Conservation (phyloP, 1,284 basidiomycete genomes). For the Peniophora sp. region DNA sequence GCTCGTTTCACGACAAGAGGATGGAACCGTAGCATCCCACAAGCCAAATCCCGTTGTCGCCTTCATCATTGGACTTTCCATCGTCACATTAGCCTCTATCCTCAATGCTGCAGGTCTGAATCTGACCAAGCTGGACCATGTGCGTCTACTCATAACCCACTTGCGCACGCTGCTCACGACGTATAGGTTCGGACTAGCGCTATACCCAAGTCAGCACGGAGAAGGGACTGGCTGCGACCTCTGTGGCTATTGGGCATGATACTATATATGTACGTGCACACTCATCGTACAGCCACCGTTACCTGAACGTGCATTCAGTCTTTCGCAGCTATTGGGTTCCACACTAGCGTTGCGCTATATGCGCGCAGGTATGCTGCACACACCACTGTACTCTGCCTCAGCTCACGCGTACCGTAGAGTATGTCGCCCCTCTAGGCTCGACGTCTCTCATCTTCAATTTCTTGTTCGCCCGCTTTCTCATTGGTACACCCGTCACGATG, state of each 20-base stretch:
- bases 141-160: slow-evolving; percentile 21
- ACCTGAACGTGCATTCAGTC: slow-evolving; percentile 26
- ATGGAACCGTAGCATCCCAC: slow-evolving; percentile 24
- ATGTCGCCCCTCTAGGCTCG: slow-evolving; percentile 78
- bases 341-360: slow-evolving; percentile 83
- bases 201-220: slow-evolving; percentile 61
- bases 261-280: slow-evolving; percentile 58
- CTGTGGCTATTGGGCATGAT: slow-evolving; percentile 80
- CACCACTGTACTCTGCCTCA: not conserved
- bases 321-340: slow-evolving; percentile 80
- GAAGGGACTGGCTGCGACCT: slow-evolving; percentile 68
- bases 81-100: slow-evolving; percentile 71
- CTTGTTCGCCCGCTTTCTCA: slow-evolving; percentile 76
- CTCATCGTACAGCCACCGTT: not conserved
- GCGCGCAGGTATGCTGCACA: slow-evolving; percentile 52
- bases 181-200: slow-evolving; percentile 58
- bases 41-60: slow-evolving; percentile 57
- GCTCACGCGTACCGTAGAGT: slow-evolving; percentile 41
- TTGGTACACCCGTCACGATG: slow-evolving; percentile 73
- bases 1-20: not conserved
- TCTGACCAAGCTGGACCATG: slow-evolving; percentile 79
- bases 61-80: slow-evolving; percentile 75
- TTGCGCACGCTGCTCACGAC: slow-evolving; percentile 6
- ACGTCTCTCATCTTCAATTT: slow-evolving; percentile 86
- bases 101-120: slow-evolving; percentile 82